These are phyloP conservation scores for Glycyrrhiza uralensis DNA, from an alignment of 306 rosid species.

Conservation along the genomic window DNA sequence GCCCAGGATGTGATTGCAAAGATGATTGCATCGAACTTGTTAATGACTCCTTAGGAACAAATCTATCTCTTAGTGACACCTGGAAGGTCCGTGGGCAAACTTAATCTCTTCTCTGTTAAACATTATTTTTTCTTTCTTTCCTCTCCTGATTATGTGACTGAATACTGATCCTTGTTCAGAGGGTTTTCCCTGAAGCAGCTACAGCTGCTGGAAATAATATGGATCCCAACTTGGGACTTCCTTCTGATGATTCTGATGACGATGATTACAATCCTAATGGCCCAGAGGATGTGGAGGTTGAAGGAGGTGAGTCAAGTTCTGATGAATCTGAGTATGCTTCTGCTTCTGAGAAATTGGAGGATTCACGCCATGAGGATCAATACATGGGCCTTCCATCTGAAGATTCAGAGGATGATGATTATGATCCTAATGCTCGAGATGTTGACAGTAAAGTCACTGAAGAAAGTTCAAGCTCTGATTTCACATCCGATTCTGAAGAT, in stretches of 20 bases:
- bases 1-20: slow-evolving; percentile 99
- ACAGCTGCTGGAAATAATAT: slow-evolving; percentile 53
- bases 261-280: slow-evolving; percentile 80
- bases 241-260: slow-evolving; percentile 92
- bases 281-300: slow-evolving; percentile 55
- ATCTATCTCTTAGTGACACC: slow-evolving; percentile 55
- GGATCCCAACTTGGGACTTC: slow-evolving; percentile 59
- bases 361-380: slow-evolving; percentile 51
- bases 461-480: slow-evolving; percentile 87
- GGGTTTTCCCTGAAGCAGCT: slow-evolving; percentile 91
- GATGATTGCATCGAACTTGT: slow-evolving; percentile 77
- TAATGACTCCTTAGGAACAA: slow-evolving; percentile 78
- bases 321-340: slow-evolving; percentile 73
- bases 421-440: slow-evolving; percentile 59
- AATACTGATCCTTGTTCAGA: slow-evolving; percentile 66
- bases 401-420: slow-evolving; percentile 86
- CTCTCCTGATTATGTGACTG: slow-evolving; percentile 33
- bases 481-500: slow-evolving; percentile 95
- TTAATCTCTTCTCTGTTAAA: background rate
- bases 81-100: slow-evolving; percentile 77
- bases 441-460: slow-evolving; percentile 29
- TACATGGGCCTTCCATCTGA: slow-evolving; percentile 78
- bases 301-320: slow-evolving; percentile 63
- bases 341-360: slow-evolving; percentile 72
- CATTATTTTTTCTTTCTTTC: background rate